Base-by-base conservation (phyloP, 2,329 filamentous ascomycete species). In the Scedosporium apiospermum region DNA sequence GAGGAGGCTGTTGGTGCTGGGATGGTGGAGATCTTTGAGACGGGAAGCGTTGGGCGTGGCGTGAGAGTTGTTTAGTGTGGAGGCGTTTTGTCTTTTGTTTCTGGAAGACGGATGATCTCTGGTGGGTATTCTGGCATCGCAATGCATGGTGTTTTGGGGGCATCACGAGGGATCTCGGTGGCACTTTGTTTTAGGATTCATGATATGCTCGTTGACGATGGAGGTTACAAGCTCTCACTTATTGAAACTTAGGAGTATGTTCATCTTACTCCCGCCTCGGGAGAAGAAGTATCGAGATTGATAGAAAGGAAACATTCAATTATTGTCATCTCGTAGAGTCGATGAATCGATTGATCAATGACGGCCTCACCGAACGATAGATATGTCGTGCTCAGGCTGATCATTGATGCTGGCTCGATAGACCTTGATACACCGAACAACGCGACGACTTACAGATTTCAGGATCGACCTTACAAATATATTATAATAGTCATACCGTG, bases 11-110 rank as follows among this genome's bases (percentile, higher is more conserved):
- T 90, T 26, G 89, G 88, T 0, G 78, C 85, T 30, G 89, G 89
- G 1, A 69, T 88, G 16, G 81, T 91, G 3, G 89, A 93, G 73
- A 75, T 90, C 14, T 93, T 93, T 71, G 84, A 90, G 69, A 92
- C 89, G 12, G 80, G 86, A 14, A 88, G 84, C 68, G 87, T 91
- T n/a, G 89, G 89, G 1, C 78, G 82, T 64, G 89, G 84, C 10
- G 81, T 90, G 63, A 78, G 85, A 66, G 73, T 73, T 60, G 62
- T 80, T 4, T 49, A 49, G 63, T 73, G 71, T 64, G 65, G 58
- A n/a, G 66, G 5, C 10, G 34, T 12, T 23, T 51, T 23, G 21
- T 51, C 18, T 21, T 51, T 23, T 23, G 46, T 14, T 38, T 61
- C 18, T 27, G 7, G 38, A 21, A 6, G 27, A 18, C n/a, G 18